A percentile compares a stretch with the other conserved stretches of the same genome.
These are phyloP conservation scores for Thyridium curvatum DNA, from an alignment of 2,329 filamentous ascomycete genomes.

Conservation along the genomic window DNA sequence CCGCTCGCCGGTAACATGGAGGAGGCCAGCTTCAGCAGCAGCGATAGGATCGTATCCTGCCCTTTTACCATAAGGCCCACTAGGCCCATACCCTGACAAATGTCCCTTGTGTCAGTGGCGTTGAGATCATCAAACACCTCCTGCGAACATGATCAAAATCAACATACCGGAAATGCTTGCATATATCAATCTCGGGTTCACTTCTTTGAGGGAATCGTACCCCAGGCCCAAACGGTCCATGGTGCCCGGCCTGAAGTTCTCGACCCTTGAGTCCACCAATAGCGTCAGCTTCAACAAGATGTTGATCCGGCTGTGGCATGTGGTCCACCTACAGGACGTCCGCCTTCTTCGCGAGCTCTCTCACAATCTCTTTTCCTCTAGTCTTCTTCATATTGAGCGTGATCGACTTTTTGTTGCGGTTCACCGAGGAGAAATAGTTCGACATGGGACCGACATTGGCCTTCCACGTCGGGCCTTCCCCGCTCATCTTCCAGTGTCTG, in stretches of 20 bases:
- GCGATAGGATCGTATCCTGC: constrained; percentile 7
- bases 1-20: constrained; percentile 6
- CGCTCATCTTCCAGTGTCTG: background rate
- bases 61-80: constrained; percentile 2
- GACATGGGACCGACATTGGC: constrained; percentile 21
- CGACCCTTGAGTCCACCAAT: constrained; percentile 1
- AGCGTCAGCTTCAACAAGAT: too few species aligned
- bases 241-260: constrained; percentile 6
- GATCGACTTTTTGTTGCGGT: constrained; percentile 6
- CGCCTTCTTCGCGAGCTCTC: constrained; percentile 1
- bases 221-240: constrained; percentile 6
- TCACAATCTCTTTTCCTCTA: constrained; percentile 1
- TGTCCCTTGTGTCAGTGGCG: too few species aligned
- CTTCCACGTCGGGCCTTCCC: constrained; percentile 17
- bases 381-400: constrained; percentile 4
- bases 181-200: constrained; percentile 3
- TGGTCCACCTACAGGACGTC: constrained; percentile 5
- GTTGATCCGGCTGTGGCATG: too few species aligned
- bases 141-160: too few species aligned
- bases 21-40: constrained; percentile 5
- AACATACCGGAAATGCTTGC: constrained; percentile 5
- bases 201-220: constrained; percentile 2
- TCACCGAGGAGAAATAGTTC: constrained; percentile 10
- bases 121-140: too few species aligned
- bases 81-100: constrained; percentile 4